Conservation (phyloP, 139 green algal genomes). For the Edaphochlamys debaryana region DNA sequence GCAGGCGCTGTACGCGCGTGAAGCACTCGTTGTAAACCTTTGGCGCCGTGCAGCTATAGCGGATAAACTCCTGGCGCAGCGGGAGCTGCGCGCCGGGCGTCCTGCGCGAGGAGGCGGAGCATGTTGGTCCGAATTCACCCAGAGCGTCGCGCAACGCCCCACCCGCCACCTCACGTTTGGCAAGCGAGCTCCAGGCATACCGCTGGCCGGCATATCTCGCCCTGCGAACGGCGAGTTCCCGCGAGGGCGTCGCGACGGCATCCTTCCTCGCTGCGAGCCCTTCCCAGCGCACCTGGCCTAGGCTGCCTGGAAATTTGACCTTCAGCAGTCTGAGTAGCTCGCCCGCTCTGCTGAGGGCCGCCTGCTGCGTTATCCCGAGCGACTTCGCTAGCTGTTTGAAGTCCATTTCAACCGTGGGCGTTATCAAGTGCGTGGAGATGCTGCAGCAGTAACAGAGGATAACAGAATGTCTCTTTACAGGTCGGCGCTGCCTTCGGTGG, state of each 20-base stretch:
- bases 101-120: neutral
- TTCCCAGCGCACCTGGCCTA: neutral
- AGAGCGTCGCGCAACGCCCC: neutral
- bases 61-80: conserved; percentile 1
- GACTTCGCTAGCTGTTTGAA: conserved; percentile 18
- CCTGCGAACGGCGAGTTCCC: no score
- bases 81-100: conserved; percentile 12
- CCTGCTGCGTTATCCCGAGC: conserved; percentile 2
- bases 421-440: no score
- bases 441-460: no score
- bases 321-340: conserved; percentile 27
- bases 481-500: no score
- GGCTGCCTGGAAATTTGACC: conserved; percentile 11
- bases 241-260: neutral
- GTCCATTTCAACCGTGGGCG: conserved; percentile 4
- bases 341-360: neutral
- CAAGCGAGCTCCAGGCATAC: conserved; percentile 34
- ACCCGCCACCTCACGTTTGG: conserved; percentile 1
- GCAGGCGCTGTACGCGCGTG: conserved; percentile 28
- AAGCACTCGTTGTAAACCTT: conserved; percentile 35
- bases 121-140: no score
- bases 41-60: conserved; percentile 22
- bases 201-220: conserved; percentile 24
- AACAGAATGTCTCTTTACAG: no score
- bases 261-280: neutral